Evolutionary conservation across 2,329 filamentous ascomycete species (phyloP).

Genomic region (Cordyceps cateniannulata): DNA sequence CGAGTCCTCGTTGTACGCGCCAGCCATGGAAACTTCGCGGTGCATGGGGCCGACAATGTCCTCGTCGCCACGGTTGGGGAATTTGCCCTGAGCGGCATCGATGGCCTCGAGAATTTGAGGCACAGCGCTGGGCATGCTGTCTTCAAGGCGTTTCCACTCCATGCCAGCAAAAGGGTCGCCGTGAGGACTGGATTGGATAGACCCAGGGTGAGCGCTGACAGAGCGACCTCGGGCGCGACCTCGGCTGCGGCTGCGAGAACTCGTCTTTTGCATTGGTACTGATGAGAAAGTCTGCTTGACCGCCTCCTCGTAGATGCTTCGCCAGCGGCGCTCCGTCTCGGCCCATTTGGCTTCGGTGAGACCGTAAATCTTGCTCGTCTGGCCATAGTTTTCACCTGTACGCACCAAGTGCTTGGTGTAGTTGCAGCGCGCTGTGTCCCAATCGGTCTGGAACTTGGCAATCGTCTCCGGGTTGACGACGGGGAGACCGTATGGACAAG

Average conservation of each 20-base stretch:
- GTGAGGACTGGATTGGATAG: conserved; percentile 24
- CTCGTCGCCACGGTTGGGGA: conserved; percentile 79
- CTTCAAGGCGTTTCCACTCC: conserved; percentile 42
- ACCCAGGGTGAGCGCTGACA: conserved; percentile 36
- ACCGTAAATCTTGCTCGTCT: conserved; percentile 80
- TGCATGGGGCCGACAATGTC: conserved; percentile 94
- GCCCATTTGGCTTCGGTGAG: conserved; percentile 87
- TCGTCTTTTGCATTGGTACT: conserved; percentile 20
- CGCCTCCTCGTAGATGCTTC: conserved; percentile 59
- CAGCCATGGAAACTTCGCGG: conserved; percentile 48
- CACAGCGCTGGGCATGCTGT: conserved; percentile 56
- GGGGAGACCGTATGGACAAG: conserved; percentile 70
- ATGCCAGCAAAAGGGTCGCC: conserved; percentile 36
- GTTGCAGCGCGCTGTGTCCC: conserved; percentile 76
- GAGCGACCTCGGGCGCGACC: conserved; percentile 32
- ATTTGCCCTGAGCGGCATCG: conserved; percentile 67
- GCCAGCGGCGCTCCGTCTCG: conserved; percentile 70
- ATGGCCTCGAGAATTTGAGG: conserved; percentile 62
- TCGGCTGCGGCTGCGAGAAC: conserved; percentile 33
- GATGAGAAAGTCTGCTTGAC: conserved; percentile 42
- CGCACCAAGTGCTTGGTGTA: conserved; percentile 85
- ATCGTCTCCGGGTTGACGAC: conserved; percentile 50
- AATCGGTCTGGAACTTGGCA: conserved; percentile 65
- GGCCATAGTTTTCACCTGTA: conserved; percentile 83
- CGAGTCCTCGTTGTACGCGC: conserved; percentile 38